Base-by-base conservation (phyloP, 345 rosid genomes). In the Ceriops zippeliana region DNA sequence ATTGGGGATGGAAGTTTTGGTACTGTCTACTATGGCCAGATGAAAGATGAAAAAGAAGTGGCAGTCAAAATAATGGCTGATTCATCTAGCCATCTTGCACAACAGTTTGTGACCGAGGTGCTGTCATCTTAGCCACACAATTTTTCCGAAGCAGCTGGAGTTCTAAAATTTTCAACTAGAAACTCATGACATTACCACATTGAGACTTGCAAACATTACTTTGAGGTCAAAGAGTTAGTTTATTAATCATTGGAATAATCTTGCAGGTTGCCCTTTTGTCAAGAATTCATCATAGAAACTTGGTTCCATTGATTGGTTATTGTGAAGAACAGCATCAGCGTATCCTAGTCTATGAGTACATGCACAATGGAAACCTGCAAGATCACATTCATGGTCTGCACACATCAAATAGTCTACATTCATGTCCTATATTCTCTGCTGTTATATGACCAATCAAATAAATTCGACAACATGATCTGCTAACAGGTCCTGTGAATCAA, bases 71-170 rank as follows among this genome's bases (percentile, higher is more conserved):
- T 85, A 61, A 96, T 90, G 75, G 86, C 85, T 17, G 99, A 90
- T 74, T 72, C 86, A 57, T 84, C 90, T 58, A 87, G 79, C 73
- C 70, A 89, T 60, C 73, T 83, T 67, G 84, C 85, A 58, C 83
- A 85, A 75, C 99, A 96, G 75, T 96, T 96, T 81, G 96, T 83
- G 57, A 96, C 96, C n/a, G 99, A 96, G 93, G 98, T 89, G 80
- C 30, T 61, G 22, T 62, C 59, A 22, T 21, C 26, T 60, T 47
- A 49, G 47, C 70, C 42, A 9, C 65, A 56, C 30, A n/a, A 42
- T 54, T 38, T 54, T 71, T 11, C 6, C 22, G 57, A 47, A 56
- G 26, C 37, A 3, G 24, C 27, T 16, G 52, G 6, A 7, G 27
- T 57, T 31, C 24, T 31, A 37, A 42, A 22, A 35, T 9, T 67